Base-by-base conservation (phyloP, 169 alveolate genomes). In the Theileria annulata region DNA sequence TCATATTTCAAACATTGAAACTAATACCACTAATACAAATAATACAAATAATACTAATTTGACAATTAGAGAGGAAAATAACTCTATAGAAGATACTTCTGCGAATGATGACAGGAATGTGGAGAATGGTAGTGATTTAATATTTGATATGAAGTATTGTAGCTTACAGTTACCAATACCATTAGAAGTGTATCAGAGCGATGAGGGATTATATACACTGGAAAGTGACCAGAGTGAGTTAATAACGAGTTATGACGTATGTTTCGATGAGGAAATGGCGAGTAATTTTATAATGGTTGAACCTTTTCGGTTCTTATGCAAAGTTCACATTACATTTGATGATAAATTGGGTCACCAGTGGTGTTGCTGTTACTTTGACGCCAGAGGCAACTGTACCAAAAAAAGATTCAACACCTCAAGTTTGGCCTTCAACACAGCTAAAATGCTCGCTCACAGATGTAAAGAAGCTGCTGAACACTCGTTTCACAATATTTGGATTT, bases 281-380 rank as follows among this genome's bases (percentile, higher is more conserved):
- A 72, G 79, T 30, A 60, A 72, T 28, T 72, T 27, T 21, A 28
- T 72, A 25, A 63, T 72, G 79, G 72, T 27, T 15, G 79, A 72
- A 19, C 79, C 79, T 1, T 72, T 72, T 12, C 35, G 71, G 13
- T 82, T 82, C 62, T 17, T 82, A 8, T 70, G 79, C 31, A 82
- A 82, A 42, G 67, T 73, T 25, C 89, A 82, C 74, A 59, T 82
- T 5, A 67, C 77, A 23, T 67, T 59, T 35, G 68, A 82, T 21
- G 60, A 33, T 28, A 69, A 67, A 1, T 73, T 64, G 21, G 59
- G 42, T 2, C 79, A 71, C 13, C 75, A 79, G 37, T 82, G 89
- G 89, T 82, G 89, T 23, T 82, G 85, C 66, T 82, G 89, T 42
- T 82, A 75, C 73, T 35, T 42, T 17, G 89, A 82, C 76, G 71